phyloP scores from a whole-genome alignment of 2,329 filamentous ascomycete species.

The Penicillium sp. region DNA sequence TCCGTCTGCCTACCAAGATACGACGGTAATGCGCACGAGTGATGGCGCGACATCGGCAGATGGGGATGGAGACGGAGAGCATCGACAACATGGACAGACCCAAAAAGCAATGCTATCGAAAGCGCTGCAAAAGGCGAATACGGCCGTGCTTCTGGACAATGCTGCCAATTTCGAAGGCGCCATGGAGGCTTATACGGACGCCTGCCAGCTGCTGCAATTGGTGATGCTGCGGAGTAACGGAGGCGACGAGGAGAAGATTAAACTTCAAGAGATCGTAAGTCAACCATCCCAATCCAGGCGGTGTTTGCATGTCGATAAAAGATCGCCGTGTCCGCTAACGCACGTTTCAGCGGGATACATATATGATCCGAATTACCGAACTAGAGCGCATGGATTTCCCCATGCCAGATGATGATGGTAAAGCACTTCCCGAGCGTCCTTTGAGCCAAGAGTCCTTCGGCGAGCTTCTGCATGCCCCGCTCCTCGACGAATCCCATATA shows the following conservation, averaged over 20 bases:
- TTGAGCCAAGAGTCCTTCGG: conserved; percentile 61
- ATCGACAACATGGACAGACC: conserved; percentile 58
- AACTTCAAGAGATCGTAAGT: conserved; percentile 90
- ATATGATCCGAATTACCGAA: conserved; percentile 86
- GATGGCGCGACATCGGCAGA: conserved; percentile 32
- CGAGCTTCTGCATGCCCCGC: conserved; percentile 44
- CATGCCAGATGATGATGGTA: conserved; percentile 60
- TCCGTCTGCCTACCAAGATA: conserved; percentile 20
- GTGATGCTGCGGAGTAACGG: conserved; percentile 83
- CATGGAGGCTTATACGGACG: conserved; percentile 86
- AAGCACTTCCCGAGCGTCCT: conserved; percentile 74
- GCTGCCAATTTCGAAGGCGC: conserved; percentile 92
- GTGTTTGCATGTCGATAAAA: background rate
- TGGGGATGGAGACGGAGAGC: conserved; percentile 33
- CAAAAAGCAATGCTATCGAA: conserved; percentile 97
- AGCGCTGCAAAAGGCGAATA: conserved; percentile 92
- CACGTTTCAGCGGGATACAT: conserved; percentile 72
- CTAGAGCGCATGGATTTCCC: conserved; percentile 68
- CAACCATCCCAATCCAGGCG: background rate
- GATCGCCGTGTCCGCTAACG: conserved; percentile 4
- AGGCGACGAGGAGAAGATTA: conserved; percentile 78
- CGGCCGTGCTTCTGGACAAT: conserved; percentile 93
- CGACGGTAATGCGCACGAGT: conserved; percentile 28
- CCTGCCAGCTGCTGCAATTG: conserved; percentile 82
- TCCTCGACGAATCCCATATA: conserved; percentile 34